Conservation (phyloP, 1,284 basidiomycete genomes). For the Ustilago loliicola region DNA sequence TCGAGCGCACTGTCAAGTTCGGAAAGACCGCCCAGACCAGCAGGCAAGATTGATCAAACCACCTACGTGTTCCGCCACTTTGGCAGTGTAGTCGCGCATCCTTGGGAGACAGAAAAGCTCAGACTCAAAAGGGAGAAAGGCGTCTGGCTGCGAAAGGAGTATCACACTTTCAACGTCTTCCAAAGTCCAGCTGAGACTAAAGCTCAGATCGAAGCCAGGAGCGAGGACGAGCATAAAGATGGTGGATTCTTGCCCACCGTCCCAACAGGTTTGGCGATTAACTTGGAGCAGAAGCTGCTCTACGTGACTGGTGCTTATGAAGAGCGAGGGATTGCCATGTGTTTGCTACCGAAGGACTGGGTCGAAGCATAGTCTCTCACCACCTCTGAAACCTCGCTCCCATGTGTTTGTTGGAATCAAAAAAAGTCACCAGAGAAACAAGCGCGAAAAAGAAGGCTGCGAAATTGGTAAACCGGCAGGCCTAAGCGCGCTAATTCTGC, state of each 20-base stretch:
- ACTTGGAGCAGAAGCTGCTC: slow-evolving; percentile 38
- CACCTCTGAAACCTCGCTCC: too few relatives aligned
- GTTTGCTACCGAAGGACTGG: slow-evolving; percentile 44
- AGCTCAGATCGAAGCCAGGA: slow-evolving; percentile 36
- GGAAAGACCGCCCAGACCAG: slow-evolving; percentile 33
- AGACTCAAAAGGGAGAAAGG: slow-evolving; percentile 38
- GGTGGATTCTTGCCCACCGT: slow-evolving; percentile 55
- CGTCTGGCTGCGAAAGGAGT: slow-evolving; percentile 47
- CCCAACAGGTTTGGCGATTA: slow-evolving; percentile 55
- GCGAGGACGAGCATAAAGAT: slow-evolving; percentile 23
- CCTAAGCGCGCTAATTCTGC: neutral
- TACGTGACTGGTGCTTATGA: slow-evolving; percentile 56
- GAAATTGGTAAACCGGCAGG: slow-evolving; percentile 1
- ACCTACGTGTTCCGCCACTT: slow-evolving; percentile 49
- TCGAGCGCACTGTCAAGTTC: slow-evolving; percentile 19
- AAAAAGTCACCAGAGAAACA: slow-evolving; percentile 13
- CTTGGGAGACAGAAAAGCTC: slow-evolving; percentile 51
- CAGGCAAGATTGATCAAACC: slow-evolving; percentile 49
- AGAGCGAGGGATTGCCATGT: slow-evolving; percentile 54
- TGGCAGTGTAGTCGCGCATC: slow-evolving; percentile 44
- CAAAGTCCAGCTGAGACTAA: slow-evolving; percentile 35
- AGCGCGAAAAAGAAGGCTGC: neutral
- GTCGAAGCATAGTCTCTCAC: slow-evolving; percentile 29
- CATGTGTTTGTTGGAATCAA: neutral
- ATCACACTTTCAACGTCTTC: slow-evolving; percentile 48